These are phyloP conservation scores for Colletotrichum sp. DNA, from an alignment of 2,329 filamentous ascomycete genomes.

Conservation along the genomic window DNA sequence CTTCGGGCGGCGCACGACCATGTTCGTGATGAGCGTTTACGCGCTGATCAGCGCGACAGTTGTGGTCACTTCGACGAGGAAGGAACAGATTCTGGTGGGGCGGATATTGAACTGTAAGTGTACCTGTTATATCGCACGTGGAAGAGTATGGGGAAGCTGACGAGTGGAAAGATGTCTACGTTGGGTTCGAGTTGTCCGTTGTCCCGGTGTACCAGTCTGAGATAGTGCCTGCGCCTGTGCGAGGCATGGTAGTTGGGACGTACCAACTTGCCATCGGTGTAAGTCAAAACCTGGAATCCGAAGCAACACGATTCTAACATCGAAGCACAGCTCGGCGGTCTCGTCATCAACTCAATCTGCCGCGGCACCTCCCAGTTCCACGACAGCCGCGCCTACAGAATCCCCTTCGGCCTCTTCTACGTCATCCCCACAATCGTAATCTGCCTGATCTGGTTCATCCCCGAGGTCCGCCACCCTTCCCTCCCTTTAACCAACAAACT, in stretches of 20 bases:
- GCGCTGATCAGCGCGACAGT: slow-evolving; percentile 37
- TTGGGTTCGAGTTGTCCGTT: slow-evolving; percentile 44
- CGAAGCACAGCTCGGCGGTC: slow-evolving; percentile 20
- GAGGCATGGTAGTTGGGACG: slow-evolving; percentile 37
- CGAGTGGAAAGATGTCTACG: slow-evolving; percentile 31
- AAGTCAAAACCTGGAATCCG: background rate
- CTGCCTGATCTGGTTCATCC: slow-evolving; percentile 30
- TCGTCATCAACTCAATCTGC: slow-evolving; percentile 33
- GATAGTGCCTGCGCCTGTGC: slow-evolving; percentile 31
- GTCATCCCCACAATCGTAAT: slow-evolving; percentile 34
- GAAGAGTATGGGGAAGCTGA: background rate
- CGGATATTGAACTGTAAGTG: slow-evolving; percentile 36
- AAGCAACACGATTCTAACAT: background rate
- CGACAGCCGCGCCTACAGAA: slow-evolving; percentile 35
- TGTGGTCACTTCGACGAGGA: slow-evolving; percentile 32
- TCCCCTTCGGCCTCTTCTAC: slow-evolving; percentile 40
- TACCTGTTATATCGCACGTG: too few relatives aligned
- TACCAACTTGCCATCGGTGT: slow-evolving; percentile 37
- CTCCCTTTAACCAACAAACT: background rate
- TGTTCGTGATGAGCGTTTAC: slow-evolving; percentile 42
- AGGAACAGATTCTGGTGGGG: slow-evolving; percentile 36
- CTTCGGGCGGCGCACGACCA: slow-evolving; percentile 37
- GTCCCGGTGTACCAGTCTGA: slow-evolving; percentile 42
- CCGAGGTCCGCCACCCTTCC: slow-evolving; percentile 22
- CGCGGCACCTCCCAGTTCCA: slow-evolving; percentile 31